Percentiles rank a stretch among this genome's conserved stretches.
phyloP scores from a whole-genome alignment of 768 basidiomycete genomes.

The Phaeotremella fagi region DNA sequence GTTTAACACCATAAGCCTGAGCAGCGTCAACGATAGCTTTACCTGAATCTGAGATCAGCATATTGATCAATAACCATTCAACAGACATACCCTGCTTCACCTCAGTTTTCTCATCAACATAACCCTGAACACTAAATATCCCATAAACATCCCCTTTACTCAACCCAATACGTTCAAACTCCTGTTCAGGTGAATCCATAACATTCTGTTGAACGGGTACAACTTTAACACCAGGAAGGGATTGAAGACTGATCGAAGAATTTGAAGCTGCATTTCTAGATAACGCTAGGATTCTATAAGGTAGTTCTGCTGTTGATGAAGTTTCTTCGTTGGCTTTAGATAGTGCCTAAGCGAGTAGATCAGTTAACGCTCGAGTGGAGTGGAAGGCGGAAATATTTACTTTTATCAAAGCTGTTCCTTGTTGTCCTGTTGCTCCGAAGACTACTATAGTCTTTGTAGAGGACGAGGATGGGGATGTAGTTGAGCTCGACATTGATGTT shows the following conservation, averaged over 20 bases:
- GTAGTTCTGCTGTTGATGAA: neutral
- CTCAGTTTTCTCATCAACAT: constrained; percentile 13
- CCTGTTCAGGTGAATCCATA: constrained; percentile 24
- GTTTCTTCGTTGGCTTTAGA: neutral
- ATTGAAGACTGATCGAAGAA: constrained; percentile 5
- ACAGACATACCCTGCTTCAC: constrained; percentile 16
- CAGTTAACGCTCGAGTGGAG: neutral
- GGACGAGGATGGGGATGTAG: neutral
- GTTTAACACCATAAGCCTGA: constrained; percentile 15
- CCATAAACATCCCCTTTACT: constrained; percentile 20
- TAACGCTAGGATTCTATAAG: constrained; percentile 19
- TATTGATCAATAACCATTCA: neutral
- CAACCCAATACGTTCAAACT: constrained; percentile 7
- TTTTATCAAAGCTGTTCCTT: constrained; percentile 18
- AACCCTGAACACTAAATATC: constrained; percentile 26
- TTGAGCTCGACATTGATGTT: neutral
- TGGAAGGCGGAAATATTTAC: constrained; percentile 7
- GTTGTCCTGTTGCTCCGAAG: constrained; percentile 24
- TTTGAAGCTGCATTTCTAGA: constrained; percentile 8
- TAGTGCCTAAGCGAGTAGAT: neutral
- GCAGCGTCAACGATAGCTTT: constrained; percentile 22
- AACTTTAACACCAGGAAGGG: constrained; percentile 11
- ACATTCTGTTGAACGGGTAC: constrained; percentile 11
- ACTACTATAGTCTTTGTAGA: constrained; percentile 17
- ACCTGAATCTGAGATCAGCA: constrained; percentile 7